Evolutionary conservation across 2,329 filamentous ascomycete genomes (phyloP).

Genomic region (Pseudogymnoascus sp.): DNA sequence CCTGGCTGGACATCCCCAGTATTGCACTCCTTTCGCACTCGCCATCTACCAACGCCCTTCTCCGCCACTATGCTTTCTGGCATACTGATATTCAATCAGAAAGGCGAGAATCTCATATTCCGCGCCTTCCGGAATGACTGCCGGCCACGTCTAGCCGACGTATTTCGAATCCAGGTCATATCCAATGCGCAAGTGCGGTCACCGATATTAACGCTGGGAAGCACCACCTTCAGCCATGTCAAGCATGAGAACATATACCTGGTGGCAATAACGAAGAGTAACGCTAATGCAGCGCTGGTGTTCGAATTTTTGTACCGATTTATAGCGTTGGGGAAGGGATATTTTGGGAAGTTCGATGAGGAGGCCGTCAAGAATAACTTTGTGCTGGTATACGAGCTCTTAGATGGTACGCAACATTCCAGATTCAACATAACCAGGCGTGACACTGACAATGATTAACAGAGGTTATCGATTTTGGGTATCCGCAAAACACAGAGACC

Average conservation of each 20-base stretch:
- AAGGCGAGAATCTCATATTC: conserved; percentile 99
- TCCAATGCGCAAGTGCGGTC: conserved; percentile 96
- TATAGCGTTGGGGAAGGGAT: conserved; percentile 82
- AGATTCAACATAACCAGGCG: neutral
- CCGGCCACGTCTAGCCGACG: conserved; percentile 91
- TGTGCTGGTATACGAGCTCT: conserved; percentile 91
- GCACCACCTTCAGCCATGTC: conserved; percentile 98
- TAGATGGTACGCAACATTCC: conserved; percentile 60
- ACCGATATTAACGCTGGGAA: conserved; percentile 92
- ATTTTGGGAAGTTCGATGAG: conserved; percentile 99
- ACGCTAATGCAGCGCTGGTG: conserved; percentile 94
- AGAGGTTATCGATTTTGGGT: conserved; percentile 99
- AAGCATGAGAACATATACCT: conserved; percentile 99
- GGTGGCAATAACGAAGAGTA: conserved; percentile 96
- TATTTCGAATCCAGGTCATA: conserved; percentile 99
- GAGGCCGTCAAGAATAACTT: conserved; percentile 99
- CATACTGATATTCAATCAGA: conserved; percentile 97
- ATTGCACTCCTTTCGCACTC: conserved; percentile 4
- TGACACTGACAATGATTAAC: neutral
- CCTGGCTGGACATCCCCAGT: conserved; percentile 1
- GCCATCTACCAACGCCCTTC: conserved; percentile 10
- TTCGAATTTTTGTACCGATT: conserved; percentile 97
- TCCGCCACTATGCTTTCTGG: conserved; percentile 76
- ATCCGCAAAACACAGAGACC: conserved; percentile 97
- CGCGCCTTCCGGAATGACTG: conserved; percentile 98